A percentile compares a stretch with the other conserved stretches of the same genome.
phyloP scores from a whole-genome alignment of 495 filamentous ascomycete genomes.

The Penicillium robsamsonii region DNA sequence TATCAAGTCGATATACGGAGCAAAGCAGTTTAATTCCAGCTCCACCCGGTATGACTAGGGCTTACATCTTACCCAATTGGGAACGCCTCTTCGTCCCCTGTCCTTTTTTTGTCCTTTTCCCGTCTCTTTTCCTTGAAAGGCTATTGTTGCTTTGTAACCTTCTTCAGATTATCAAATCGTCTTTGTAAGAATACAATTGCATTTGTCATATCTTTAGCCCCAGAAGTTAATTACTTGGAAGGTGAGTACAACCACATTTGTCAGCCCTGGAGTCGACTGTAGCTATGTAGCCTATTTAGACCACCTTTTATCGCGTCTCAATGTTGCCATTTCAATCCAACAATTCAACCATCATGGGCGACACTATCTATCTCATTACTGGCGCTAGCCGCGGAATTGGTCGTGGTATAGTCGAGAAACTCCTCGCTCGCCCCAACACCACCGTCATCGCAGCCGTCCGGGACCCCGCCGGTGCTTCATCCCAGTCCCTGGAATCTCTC shows the following conservation, averaged over 20 bases:
- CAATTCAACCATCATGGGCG: conserved; percentile 4
- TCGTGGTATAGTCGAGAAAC: conserved; percentile 34
- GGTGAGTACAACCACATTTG: too few relatives aligned
- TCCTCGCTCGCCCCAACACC: conserved; percentile 42
- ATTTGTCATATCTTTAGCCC: not conserved
- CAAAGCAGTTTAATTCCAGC: too few relatives aligned
- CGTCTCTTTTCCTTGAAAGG: too few relatives aligned
- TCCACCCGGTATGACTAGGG: too few relatives aligned
- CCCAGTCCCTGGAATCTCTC: conserved; percentile 25
- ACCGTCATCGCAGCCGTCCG: conserved; percentile 51
- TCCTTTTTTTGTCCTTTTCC: too few relatives aligned
- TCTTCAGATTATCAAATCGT: too few relatives aligned
- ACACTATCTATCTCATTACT: conserved; percentile 30
- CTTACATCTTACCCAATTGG: too few relatives aligned
- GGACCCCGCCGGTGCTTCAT: conserved; percentile 26
- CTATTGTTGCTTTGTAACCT: too few relatives aligned
- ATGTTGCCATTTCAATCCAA: not conserved
- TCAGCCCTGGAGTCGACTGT: too few relatives aligned
- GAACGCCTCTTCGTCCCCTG: too few relatives aligned
- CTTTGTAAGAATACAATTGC: not conserved
- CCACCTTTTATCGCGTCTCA: not conserved
- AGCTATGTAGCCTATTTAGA: not conserved
- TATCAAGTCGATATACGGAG: too few relatives aligned
- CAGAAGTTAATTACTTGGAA: too few relatives aligned
- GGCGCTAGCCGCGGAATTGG: conserved; percentile 51